These are phyloP conservation scores for Cyclotella baltica DNA, from an alignment of 108 stramenopile species.

Conservation along the genomic window DNA sequence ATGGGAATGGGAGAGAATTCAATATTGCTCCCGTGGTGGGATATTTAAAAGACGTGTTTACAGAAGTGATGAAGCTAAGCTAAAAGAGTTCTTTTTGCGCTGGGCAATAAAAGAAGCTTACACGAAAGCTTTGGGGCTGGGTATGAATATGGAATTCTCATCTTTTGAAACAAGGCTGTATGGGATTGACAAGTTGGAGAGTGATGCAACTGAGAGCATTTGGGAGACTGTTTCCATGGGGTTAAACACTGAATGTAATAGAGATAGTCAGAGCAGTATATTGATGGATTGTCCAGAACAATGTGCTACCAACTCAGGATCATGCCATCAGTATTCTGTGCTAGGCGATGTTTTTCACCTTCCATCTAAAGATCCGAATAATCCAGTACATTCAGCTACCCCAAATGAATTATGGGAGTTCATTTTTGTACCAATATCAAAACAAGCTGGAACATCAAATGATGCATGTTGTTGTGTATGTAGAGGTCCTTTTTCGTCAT, in stretches of 20 bases:
- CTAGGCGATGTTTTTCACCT: conserved; percentile 24
- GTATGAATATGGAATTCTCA: conserved; percentile 67
- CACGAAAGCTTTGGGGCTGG: conserved; percentile 83
- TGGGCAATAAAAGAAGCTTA: conserved; percentile 91
- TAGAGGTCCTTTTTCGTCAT: conserved; percentile 19
- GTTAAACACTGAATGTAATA: background rate
- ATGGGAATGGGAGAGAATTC: conserved; percentile 69
- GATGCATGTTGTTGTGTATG: conserved; percentile 42
- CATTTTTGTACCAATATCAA: conserved; percentile 35
- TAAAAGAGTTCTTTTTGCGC: conserved; percentile 75
- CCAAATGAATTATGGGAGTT: conserved; percentile 39
- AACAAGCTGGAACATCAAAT: background rate
- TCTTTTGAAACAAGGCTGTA: conserved; percentile 60
- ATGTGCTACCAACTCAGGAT: background rate
- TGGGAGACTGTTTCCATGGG: conserved; percentile 8
- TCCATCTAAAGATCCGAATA: background rate
- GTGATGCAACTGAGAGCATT: background rate
- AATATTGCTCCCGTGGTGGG: conserved; percentile 1
- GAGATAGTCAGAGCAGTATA: background rate
- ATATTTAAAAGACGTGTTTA: background rate
- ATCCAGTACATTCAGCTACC: background rate
- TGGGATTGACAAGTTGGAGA: conserved; percentile 20
- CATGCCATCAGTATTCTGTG: conserved; percentile 27
- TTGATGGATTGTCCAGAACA: background rate
- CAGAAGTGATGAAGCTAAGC: conserved; percentile 40